phyloP scores from a whole-genome alignment of 192 early-diverging fungal species.

The Podila epigama region DNA sequence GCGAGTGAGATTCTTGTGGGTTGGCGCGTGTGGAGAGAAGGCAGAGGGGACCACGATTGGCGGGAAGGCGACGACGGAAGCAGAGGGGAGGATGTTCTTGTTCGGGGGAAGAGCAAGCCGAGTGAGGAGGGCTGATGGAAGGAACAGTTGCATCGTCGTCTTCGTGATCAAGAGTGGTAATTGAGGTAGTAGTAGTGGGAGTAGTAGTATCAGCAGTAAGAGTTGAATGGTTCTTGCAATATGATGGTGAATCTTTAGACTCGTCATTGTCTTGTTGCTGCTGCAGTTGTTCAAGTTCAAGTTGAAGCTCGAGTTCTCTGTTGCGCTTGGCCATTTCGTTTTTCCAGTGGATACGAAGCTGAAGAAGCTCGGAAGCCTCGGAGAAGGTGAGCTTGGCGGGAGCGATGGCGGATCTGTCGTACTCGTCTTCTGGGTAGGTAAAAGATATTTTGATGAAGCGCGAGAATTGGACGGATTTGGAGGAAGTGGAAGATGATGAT shows the following conservation, averaged over 20 bases:
- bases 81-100: background rate
- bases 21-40: background rate
- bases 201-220: background rate
- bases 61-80: background rate
- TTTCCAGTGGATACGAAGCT: conserved; percentile 34
- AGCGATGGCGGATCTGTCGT: conserved; percentile 50
- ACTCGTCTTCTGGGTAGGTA: conserved; percentile 52
- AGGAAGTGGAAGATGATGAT: conserved; percentile 1
- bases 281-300: background rate
- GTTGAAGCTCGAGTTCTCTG: background rate
- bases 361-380: conserved; percentile 38
- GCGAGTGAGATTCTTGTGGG: conserved; percentile 7
- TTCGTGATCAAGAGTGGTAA: too few relatives aligned
- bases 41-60: conserved; percentile 18
- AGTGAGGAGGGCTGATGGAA: background rate
- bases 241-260: background rate
- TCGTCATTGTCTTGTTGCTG: background rate
- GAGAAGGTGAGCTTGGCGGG: conserved; percentile 40
- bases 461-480: conserved; percentile 54
- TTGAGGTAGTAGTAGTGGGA: background rate
- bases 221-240: background rate
- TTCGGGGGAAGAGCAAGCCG: background rate
- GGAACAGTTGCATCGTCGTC: background rate
- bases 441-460: conserved; percentile 48
- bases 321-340: conserved; percentile 31